Evolutionary conservation across 139 green algal genomes (phyloP).

Genomic region (Picochlorum sp.): DNA sequence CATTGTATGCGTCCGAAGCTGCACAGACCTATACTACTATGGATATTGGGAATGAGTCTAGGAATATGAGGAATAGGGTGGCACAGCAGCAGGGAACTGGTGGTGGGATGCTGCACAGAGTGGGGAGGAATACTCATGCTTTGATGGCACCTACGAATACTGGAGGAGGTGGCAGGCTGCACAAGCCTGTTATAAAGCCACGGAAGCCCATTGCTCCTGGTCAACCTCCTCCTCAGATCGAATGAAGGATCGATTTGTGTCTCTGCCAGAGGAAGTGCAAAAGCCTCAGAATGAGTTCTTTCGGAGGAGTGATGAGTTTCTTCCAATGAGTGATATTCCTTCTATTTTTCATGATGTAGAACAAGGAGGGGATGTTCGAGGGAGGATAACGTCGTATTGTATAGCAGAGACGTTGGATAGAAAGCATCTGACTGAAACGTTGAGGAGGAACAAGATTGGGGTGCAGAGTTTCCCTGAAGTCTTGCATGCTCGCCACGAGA

Average conservation of each 20-base stretch:
- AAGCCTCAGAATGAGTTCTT: too few relatives aligned
- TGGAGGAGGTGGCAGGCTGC: too few relatives aligned
- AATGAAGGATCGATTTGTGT: slow-evolving; percentile 35
- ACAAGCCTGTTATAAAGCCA: neutral
- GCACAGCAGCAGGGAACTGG: neutral
- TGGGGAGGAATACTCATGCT: too few relatives aligned
- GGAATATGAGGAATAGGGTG: neutral
- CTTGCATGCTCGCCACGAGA: slow-evolving; percentile 31
- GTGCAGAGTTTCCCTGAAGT: slow-evolving; percentile 39
- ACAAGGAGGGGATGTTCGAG: slow-evolving; percentile 7
- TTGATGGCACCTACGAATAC: too few relatives aligned
- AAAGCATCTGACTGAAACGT: slow-evolving; percentile 15
- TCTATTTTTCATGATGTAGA: slow-evolving; percentile 33
- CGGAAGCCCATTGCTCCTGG: slow-evolving; percentile 18
- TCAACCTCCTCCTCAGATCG: slow-evolving; percentile 15
- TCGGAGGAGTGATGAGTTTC: too few relatives aligned
- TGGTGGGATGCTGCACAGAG: too few relatives aligned
- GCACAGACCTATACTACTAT: too few relatives aligned
- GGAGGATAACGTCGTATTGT: slow-evolving; percentile 57
- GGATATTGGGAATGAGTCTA: too few relatives aligned
- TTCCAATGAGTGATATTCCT: neutral
- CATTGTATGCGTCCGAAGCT: too few relatives aligned
- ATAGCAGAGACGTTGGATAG: slow-evolving; percentile 45
- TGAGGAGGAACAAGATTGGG: slow-evolving; percentile 7
- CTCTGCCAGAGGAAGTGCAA: slow-evolving; percentile 31